Evolutionary conservation across 192 early-diverging fungal genomes (phyloP), one percentile per base, ranked within the genome.

Genomic region (Coemansia sp.): DNA sequence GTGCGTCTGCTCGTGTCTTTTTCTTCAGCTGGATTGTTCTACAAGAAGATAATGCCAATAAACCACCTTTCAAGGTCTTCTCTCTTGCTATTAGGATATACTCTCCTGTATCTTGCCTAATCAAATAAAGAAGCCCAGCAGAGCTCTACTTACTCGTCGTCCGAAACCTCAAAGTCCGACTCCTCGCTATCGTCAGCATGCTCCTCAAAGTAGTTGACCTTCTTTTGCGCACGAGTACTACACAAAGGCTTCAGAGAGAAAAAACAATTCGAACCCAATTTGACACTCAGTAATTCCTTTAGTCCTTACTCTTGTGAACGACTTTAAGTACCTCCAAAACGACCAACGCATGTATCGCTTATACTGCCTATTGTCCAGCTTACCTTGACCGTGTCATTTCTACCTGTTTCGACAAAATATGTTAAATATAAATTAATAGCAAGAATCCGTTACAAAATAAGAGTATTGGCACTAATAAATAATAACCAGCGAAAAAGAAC

Each of bases 321-420:
- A 2, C 32, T 32, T 32, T 32, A 2, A 32, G 4, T 32, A 32
- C 32, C 32, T 20, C 20, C 32, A 32, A 0, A 32, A 32, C 32
- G 32, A 32, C 32, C 32, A 32, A 32, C 32, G 32, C 32, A 32
- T 32, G 32, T 32, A 4, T 32, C 32, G 32, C 32, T 32, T 32
- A 32, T 32, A 32, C 4, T 32, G 20, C 32, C 32, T 32, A 32
- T 4, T 32, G 32, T 32, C 32, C 32, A 32, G 2, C 32, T 32
- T 77, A 72, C 75, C 75, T 70, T 67, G 71, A 53, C 53, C 76
- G 76, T 9, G 68, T 44, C 76, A 79, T 78, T 58, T 20, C 42
- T 22, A 12, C 7, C 5, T n/a, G 51, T 17, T 54, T 54, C 9
- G 14, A 7, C 14, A 17, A 16, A 7, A 19, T 32, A 32, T 32